Percentiles rank a stretch among this genome's conserved stretches.
Evolutionary conservation across 2,329 filamentous ascomycete genomes (phyloP).

Genomic region (Colletotrichum aenigma): DNA sequence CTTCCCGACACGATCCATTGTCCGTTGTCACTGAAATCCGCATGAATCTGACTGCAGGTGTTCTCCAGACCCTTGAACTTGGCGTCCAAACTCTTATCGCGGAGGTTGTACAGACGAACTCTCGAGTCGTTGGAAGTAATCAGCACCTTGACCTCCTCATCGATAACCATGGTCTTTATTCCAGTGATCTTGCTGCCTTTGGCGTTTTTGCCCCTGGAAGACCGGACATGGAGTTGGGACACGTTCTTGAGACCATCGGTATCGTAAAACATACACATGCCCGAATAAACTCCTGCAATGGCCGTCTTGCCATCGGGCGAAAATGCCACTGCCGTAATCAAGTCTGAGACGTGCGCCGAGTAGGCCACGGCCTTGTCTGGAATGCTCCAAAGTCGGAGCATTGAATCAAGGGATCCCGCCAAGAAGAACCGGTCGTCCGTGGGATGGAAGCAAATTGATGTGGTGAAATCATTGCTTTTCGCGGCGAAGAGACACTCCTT

Average conservation of each 20-base stretch:
- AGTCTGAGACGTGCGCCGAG: constrained; percentile 76
- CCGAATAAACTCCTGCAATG: constrained; percentile 86
- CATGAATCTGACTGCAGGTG: constrained; percentile 86
- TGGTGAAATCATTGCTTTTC: constrained; percentile 93
- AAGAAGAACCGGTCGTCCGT: constrained; percentile 96
- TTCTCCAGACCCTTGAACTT: constrained; percentile 96
- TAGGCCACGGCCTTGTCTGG: constrained; percentile 94
- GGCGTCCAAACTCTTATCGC: constrained; percentile 81
- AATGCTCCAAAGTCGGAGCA: constrained; percentile 92
- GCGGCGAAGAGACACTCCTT: constrained; percentile 90
- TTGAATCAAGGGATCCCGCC: constrained; percentile 88
- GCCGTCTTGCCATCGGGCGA: constrained; percentile 89
- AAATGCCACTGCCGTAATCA: constrained; percentile 94
- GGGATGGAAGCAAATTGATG: constrained; percentile 92
- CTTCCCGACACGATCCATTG: constrained; percentile 90
- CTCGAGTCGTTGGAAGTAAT: constrained; percentile 96
- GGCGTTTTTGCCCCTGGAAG: constrained; percentile 87
- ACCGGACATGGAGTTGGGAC: constrained; percentile 91
- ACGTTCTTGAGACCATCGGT: constrained; percentile 87
- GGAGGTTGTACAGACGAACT: constrained; percentile 85
- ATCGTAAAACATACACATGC: constrained; percentile 88
- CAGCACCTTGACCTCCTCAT: constrained; percentile 78
- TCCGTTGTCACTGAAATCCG: constrained; percentile 85
- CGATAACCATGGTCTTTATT: constrained; percentile 75
- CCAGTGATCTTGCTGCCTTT: constrained; percentile 98